These are phyloP conservation scores for Canavalia ensiformis DNA, from an alignment of 306 rosid genomes.

Conservation along the genomic window DNA sequence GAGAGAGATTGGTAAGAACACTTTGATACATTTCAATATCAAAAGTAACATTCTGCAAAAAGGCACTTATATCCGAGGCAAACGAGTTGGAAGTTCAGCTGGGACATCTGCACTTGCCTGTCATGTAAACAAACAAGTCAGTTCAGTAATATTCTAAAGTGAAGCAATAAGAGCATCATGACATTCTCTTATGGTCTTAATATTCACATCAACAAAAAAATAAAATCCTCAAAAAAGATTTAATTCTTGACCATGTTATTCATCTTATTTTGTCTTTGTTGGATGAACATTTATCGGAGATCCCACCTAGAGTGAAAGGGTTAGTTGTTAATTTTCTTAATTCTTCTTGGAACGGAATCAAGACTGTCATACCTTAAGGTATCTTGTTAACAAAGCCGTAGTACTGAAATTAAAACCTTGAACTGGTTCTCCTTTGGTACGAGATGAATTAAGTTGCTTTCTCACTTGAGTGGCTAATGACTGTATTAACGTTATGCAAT, in stretches of 20 bases:
- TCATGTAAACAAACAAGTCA: constrained; percentile 45
- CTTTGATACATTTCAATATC: constrained; percentile 12
- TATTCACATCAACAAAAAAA: constrained; percentile 4
- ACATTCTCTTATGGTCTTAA: not conserved
- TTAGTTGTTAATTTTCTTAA: not conserved
- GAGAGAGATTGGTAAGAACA: constrained; percentile 20
- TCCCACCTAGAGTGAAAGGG: not conserved
- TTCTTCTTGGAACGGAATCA: constrained; percentile 13
- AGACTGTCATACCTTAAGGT: constrained; percentile 67
- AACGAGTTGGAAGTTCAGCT: constrained; percentile 69
- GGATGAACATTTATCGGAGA: not conserved
- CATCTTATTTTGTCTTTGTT: not conserved
- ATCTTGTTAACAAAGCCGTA: constrained; percentile 68
- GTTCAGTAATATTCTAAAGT: constrained; percentile 1
- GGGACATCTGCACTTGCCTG: constrained; percentile 84
- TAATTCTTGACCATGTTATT: not conserved
- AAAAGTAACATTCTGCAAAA: constrained; percentile 20
- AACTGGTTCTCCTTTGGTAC: constrained; percentile 70
- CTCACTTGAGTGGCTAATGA: constrained; percentile 91
- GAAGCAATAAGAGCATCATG: constrained; percentile 25
- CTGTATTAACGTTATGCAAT: constrained; percentile 56
- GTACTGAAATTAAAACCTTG: constrained; percentile 92
- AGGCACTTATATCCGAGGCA: constrained; percentile 63
- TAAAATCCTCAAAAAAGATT: constrained; percentile 12
- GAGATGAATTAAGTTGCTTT: constrained; percentile 86